Base-by-base conservation (phyloP, 164 flowering plant genomes). In the Stephania cephalantha region DNA sequence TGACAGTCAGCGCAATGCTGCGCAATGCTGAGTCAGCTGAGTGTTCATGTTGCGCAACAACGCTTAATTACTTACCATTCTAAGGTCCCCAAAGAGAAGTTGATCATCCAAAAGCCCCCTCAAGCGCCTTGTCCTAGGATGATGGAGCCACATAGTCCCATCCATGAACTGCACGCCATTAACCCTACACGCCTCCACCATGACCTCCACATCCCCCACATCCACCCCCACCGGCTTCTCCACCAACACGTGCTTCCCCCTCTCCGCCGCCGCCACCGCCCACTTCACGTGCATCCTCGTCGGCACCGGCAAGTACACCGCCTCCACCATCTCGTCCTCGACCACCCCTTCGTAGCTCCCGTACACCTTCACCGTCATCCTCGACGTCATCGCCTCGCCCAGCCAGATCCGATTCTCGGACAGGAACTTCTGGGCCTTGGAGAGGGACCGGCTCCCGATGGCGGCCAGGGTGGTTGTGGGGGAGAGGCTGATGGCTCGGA, bases 101-200 rank as follows among this genome's bases (percentile, higher is more conserved):
- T 78, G 4, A 71, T 84, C 77, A 7, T 77, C 75, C 0, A 84
- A 22, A 66, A 75, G 11, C 65, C 79, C 82, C 68, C 22, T 65
- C 84, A 84, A 74, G 72, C 73, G 13, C 45, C 70, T 8, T 8
- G 86, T 84, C 76, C 86, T 72, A 15, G 86, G 86, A 71, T 82
- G 84, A 71, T 84, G 86, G 80, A 82, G 72, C 86, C 86, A 84
- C 86, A 84, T 84, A n/a, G 84, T 80, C 18, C 75, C 82, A 65
- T 84, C 86, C 84, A 84, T 84, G 74, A 84, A 78, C 80, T 84
- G 86, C 25, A 84, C 84, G 6, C 86, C 81, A 42, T 71, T 75
- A 0, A 55, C 31, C 8, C 75, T 78, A 70, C 84, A 84, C 0
- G 83, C 84, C 18, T 78, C 76, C 11, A 84, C 0, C 6, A 84